A percentile compares a stretch with the other conserved stretches of the same genome.
These are phyloP conservation scores for Aethionema arabicum DNA, from an alignment of 345 rosid species.

Conservation along the genomic window DNA sequence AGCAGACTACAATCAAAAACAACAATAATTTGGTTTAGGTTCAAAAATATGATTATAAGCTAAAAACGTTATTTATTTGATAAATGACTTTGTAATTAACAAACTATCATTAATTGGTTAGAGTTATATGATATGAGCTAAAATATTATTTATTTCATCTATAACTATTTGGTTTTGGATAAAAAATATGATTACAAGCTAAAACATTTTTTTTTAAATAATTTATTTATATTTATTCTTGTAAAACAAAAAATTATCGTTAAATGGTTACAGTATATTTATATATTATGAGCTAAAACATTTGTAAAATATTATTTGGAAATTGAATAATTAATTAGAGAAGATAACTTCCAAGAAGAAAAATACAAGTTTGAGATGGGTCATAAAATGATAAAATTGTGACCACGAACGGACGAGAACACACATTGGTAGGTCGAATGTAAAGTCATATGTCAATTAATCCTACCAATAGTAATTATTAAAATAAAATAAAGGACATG, in stretches of 20 bases:
- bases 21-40: neutral
- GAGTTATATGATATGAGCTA: neutral
- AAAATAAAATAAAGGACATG: neutral
- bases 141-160: neutral
- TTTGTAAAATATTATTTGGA: no score
- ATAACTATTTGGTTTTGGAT: no score
- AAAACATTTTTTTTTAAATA: slow-evolving; percentile 15
- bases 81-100: no score
- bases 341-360: slow-evolving; percentile 28
- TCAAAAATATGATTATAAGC: neutral
- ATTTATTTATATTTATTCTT: no score
- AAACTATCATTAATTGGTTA: no score
- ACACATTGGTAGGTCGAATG: slow-evolving; percentile 28
- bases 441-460: slow-evolving; percentile 27
- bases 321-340: neutral
- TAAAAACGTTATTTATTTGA: no score
- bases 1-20: no score
- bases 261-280: no score
- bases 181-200: no score
- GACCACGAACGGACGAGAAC: slow-evolving; percentile 13
- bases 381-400: slow-evolving; percentile 6
- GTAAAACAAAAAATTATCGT: no score
- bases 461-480: slow-evolving; percentile 28
- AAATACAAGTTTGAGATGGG: slow-evolving; percentile 26
- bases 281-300: no score